These are phyloP conservation scores for Neonectria neomacrospora DNA, from an alignment of 2,329 filamentous ascomycete species.

Conservation along the genomic window DNA sequence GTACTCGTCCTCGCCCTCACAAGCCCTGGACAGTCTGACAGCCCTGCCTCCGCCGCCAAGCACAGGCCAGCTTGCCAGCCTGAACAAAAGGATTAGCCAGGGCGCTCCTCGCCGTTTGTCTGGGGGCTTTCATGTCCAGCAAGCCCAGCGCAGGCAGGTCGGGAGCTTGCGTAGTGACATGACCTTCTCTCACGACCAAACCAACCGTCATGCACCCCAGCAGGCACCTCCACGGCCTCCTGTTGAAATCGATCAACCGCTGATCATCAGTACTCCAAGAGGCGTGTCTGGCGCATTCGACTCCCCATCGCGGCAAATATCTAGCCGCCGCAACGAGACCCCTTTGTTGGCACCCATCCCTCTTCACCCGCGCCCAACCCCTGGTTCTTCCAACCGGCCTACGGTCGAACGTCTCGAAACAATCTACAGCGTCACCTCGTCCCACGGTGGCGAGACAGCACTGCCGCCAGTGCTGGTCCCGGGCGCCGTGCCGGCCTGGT, in stretches of 20 bases:
- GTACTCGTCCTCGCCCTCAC: slow-evolving; percentile 53
- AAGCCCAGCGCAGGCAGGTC: slow-evolving; percentile 54
- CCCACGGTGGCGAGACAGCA: slow-evolving; percentile 29
- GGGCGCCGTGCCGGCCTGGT: slow-evolving; percentile 48
- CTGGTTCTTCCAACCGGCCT: slow-evolving; percentile 52
- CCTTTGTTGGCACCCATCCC: slow-evolving; percentile 65
- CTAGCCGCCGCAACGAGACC: slow-evolving; percentile 52
- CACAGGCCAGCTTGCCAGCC: slow-evolving; percentile 53
- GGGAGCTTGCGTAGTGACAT: slow-evolving; percentile 48
- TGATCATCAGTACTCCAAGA: slow-evolving; percentile 70
- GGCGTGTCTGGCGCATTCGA: slow-evolving; percentile 67
- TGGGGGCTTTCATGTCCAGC: slow-evolving; percentile 55
- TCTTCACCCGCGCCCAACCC: slow-evolving; percentile 58
- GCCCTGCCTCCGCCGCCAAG: slow-evolving; percentile 53
- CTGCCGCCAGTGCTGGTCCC: slow-evolving; percentile 21
- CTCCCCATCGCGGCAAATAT: slow-evolving; percentile 50
- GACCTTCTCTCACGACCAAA: slow-evolving; percentile 30
- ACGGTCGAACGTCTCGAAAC: slow-evolving; percentile 66
- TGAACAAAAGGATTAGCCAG: slow-evolving; percentile 53
- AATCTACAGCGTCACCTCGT: slow-evolving; percentile 57
- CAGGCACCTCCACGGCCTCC: slow-evolving; percentile 23
- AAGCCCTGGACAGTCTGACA: slow-evolving; percentile 48
- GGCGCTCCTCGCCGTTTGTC: slow-evolving; percentile 56
- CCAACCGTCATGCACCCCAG: slow-evolving; percentile 35
- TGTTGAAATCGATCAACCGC: slow-evolving; percentile 59